Base-by-base conservation (phyloP, 1,139 yeast genomes). In the Saccharomyces hybrid region DNA sequence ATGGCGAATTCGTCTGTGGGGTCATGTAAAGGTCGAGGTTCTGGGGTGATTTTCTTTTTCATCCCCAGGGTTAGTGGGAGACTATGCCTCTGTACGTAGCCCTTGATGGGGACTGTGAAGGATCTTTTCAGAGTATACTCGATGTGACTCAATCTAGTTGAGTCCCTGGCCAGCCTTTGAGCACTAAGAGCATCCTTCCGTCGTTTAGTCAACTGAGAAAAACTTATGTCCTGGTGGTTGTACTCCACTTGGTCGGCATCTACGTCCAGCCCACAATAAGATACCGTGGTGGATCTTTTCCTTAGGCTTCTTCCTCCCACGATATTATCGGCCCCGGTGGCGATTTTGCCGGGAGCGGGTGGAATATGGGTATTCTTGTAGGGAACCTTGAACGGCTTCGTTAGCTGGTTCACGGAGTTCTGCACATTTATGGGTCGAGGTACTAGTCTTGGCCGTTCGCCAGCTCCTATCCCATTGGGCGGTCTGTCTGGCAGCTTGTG, bases 1-100 rank as follows among this genome's bases (percentile, higher is more conserved):
- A 95, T 89, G 0, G 99, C 98, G 67, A 89, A 85, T 69, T 93
- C 98, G 58, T 86, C 89, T 52, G 85, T 78, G 0, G 99, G 99
- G 71, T 93, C 99, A 67, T 91, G 95, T 16, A 93, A 76, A 0
- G 99, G 96, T 55, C 93, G 75, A 2, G 99, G 97, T 14, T 90
- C 88, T 50, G 88, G 70, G 2, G 81, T 77, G 0, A 84, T 79
- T 60, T 83, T 82, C 46, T 85, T 80, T 58, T 86, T 80, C 53
- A 90, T 89, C 0, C 98, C 98, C 56, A 91, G 83, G 0, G 95
- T 91, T 1, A 95, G 88, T 0, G 91, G 86, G 31, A 75, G 61
- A 46, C 66, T 64, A 46, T 63, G 68, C 31, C 70, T 72, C 55
- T 73, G 74, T 2, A 73, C 68, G 56, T 78, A 69, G n/a, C 69